Conservation (phyloP, 2,329 filamentous ascomycete species). For the Penicillium hordei region DNA sequence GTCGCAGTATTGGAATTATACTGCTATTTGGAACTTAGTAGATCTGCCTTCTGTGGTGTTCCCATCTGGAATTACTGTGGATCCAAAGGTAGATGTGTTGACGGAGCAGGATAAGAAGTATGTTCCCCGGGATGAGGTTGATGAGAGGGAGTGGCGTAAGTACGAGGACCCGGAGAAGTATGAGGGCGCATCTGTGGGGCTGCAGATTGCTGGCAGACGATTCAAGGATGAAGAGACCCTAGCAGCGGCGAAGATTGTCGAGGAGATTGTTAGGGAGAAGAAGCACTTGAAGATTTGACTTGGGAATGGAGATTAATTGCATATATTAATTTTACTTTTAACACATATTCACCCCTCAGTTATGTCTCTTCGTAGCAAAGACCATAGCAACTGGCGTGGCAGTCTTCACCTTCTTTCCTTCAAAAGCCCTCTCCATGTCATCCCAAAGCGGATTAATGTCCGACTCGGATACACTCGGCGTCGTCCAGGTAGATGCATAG, state of each 20-base stretch:
- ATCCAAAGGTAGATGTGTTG: conserved; percentile 25
- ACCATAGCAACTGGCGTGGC: conserved; percentile 4
- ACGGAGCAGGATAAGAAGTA: conserved; percentile 21
- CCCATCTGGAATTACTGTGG: conserved; percentile 31
- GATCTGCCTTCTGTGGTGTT: conserved; percentile 33
- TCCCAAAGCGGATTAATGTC: conserved; percentile 3
- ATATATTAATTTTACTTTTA: neutral
- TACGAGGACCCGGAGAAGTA: conserved; percentile 34
- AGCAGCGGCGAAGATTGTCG: conserved; percentile 32
- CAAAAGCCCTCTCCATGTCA: conserved; percentile 5
- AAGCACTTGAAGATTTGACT: conserved; percentile 5
- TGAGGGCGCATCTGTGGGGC: conserved; percentile 48
- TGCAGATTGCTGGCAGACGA: conserved; percentile 53
- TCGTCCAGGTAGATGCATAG: conserved; percentile 6
- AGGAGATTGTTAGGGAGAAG: conserved; percentile 16
- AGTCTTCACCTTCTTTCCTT: conserved; percentile 5
- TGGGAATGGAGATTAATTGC: neutral
- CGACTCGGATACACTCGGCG: neutral
- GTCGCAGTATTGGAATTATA: conserved; percentile 39
- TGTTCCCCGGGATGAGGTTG: conserved; percentile 26
- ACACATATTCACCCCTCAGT: neutral
- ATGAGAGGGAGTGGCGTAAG: conserved; percentile 36
- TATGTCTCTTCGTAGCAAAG: conserved; percentile 5
- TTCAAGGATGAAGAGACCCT: conserved; percentile 56
- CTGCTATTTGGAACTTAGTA: conserved; percentile 36